These are phyloP conservation scores for Wickerhamiella dianesei DNA, from an alignment of 805 yeast species.

Conservation along the genomic window DNA sequence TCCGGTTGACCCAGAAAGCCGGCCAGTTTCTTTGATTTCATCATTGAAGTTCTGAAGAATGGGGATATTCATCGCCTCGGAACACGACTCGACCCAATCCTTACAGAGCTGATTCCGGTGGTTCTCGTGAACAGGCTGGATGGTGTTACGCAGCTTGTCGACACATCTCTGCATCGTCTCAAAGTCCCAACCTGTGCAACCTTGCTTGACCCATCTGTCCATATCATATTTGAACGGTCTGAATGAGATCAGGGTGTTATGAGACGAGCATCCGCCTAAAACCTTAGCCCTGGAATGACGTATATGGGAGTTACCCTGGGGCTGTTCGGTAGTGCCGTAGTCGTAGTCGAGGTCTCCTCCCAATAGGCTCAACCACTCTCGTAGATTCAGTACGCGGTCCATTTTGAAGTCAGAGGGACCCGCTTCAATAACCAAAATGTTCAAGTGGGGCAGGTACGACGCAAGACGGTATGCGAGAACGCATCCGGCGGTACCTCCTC, in stretches of 20 bases:
- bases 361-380: constrained; percentile 18
- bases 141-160: constrained; percentile 11
- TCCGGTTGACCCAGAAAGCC: constrained; percentile 4
- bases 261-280: constrained; percentile 26
- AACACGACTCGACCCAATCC: constrained; percentile 10
- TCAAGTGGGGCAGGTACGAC: constrained; percentile 21
- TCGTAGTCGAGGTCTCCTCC: constrained; percentile 24
- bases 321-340: constrained; percentile 21
- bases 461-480: constrained; percentile 25
- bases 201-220: constrained; percentile 22
- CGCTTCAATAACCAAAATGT: constrained; percentile 23
- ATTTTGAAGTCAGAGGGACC: constrained; percentile 17
- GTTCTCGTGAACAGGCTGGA: constrained; percentile 11
- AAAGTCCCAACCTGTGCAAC: constrained; percentile 25
- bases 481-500: constrained; percentile 26
- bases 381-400: constrained; percentile 7
- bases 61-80: constrained; percentile 6
- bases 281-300: constrained; percentile 25
- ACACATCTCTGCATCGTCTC: constrained; percentile 16
- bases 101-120: constrained; percentile 11
- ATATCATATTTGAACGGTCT: constrained; percentile 24
- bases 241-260: constrained; percentile 24
- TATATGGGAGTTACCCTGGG: constrained; percentile 9
- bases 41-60: constrained; percentile 7
- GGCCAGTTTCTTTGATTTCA: constrained; percentile 5